Conservation (phyloP, 78 protist genomes). For the Dictyostelium purpureum region DNA sequence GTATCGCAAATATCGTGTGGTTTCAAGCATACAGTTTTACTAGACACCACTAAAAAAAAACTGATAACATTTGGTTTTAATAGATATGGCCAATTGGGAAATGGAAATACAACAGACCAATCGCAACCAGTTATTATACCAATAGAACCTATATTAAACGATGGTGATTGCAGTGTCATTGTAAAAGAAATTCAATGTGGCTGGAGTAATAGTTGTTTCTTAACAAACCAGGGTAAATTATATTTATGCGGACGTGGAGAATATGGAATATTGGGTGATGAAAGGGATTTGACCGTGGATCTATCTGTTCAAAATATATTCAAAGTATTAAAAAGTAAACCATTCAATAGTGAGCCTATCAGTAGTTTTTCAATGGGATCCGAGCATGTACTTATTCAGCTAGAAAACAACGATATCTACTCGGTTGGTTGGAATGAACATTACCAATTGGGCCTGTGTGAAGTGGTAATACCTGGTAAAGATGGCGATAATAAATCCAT, state of each 20-base stretch:
- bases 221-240: background rate
- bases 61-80: constrained; percentile 13
- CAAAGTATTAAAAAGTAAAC: background rate
- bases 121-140: background rate
- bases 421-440: constrained; percentile 78
- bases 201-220: constrained; percentile 61
- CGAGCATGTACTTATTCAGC: constrained; percentile 19
- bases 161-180: background rate
- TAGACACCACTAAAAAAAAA: background rate
- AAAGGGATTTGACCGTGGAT: background rate
- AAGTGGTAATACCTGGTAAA: constrained; percentile 7
- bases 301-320: background rate
- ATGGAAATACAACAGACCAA: constrained; percentile 1
- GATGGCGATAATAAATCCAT: constrained; percentile 45
- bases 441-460: constrained; percentile 40
- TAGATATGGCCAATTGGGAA: constrained; percentile 44
- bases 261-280: constrained; percentile 51
- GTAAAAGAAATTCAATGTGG: constrained; percentile 45
- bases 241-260: constrained; percentile 62
- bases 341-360: background rate
- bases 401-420: background rate
- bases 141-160: background rate
- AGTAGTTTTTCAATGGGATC: constrained; percentile 44
- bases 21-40: constrained; percentile 13
- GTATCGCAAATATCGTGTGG: constrained; percentile 20